These are phyloP conservation scores for Neofusicoccum cordaticola DNA, from an alignment of 2,329 filamentous ascomycete genomes.

Conservation along the genomic window DNA sequence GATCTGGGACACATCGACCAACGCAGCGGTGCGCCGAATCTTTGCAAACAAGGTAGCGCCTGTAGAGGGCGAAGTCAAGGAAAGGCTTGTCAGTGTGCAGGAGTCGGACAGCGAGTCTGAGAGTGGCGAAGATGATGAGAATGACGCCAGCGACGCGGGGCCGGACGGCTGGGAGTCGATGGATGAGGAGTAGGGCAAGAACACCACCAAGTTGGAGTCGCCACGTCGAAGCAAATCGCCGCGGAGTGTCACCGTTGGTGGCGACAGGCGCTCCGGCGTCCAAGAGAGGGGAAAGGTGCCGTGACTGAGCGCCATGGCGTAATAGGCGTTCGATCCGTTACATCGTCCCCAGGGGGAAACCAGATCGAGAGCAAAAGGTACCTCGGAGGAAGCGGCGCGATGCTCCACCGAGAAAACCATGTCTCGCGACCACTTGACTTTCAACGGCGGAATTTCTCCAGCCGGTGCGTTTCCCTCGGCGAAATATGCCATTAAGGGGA, in stretches of 20 bases:
- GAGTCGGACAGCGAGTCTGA: conserved; percentile 64
- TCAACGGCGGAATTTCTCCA: conserved; percentile 7
- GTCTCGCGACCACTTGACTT: conserved; percentile 2
- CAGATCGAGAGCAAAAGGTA: neutral
- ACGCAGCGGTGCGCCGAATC: conserved; percentile 76
- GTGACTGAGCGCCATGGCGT: neutral
- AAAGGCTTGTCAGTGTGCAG: conserved; percentile 73
- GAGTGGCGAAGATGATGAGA: conserved; percentile 41
- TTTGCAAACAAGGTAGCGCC: conserved; percentile 71
- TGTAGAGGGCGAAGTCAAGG: conserved; percentile 61
- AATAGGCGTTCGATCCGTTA: conserved; percentile 5
- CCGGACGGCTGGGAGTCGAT: conserved; percentile 41
- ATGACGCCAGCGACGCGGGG: conserved; percentile 32
- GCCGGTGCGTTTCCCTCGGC: conserved; percentile 8
- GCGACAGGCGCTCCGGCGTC: neutral
- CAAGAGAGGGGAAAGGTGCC: neutral
- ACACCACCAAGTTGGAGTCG: neutral
- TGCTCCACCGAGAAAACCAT: neutral
- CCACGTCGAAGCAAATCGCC: neutral
- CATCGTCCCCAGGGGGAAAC: neutral
- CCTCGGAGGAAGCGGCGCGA: neutral
- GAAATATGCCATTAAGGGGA: conserved; percentile 11
- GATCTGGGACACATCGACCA: conserved; percentile 96
- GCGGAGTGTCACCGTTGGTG: neutral
- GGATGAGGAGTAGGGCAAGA: conserved; percentile 37